Evolutionary conservation across 257 asterid genomes (phyloP).

Genomic region (Solanum piurae): DNA sequence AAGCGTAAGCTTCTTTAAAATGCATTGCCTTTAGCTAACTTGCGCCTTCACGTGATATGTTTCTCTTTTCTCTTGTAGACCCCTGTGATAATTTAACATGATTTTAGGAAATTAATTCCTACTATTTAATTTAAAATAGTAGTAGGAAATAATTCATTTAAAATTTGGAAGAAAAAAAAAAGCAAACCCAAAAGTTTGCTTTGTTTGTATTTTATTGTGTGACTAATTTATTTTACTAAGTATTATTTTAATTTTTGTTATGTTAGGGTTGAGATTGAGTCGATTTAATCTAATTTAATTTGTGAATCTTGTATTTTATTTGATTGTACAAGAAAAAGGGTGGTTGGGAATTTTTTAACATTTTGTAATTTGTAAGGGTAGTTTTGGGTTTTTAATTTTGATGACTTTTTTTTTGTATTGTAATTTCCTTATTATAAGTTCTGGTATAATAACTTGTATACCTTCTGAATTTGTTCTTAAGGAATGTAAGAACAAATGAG

Average conservation of each 20-base stretch:
- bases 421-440: neutral
- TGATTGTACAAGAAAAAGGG: neutral
- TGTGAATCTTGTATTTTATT: neutral
- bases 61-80: slow-evolving; percentile 8
- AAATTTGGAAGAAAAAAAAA: neutral
- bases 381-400: neutral
- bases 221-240: neutral
- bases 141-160: neutral
- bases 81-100: neutral
- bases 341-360: neutral
- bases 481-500: neutral
- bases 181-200: neutral
- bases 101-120: neutral
- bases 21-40: slow-evolving; percentile 4
- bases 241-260: neutral
- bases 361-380: neutral
- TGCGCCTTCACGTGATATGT: slow-evolving; percentile 25
- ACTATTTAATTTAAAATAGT: slow-evolving; percentile 4
- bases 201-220: neutral
- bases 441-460: slow-evolving; percentile 3
- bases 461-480: neutral
- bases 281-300: neutral
- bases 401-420: neutral
- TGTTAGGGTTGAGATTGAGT: neutral
- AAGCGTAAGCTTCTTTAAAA: neutral